A percentile compares a stretch with the other conserved stretches of the same genome.
These are phyloP conservation scores for Bathelium albidoporum DNA, from an alignment of 495 filamentous ascomycete genomes.

Conservation along the genomic window DNA sequence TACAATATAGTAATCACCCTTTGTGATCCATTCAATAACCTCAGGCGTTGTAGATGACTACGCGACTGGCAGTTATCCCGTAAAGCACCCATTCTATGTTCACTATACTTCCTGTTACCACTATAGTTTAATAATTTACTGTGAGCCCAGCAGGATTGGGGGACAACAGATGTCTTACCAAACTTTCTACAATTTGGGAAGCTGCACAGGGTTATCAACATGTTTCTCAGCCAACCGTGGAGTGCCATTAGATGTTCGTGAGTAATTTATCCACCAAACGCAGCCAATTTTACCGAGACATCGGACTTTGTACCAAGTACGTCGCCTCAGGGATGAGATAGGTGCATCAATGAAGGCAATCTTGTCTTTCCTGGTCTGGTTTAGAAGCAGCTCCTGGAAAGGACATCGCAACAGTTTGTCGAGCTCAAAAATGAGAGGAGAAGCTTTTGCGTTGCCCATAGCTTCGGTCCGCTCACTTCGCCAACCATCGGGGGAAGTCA, in stretches of 20 bases:
- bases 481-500: no score
- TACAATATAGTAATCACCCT: no score
- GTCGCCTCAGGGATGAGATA: not conserved
- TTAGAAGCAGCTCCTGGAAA: not conserved
- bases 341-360: not conserved
- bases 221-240: not conserved
- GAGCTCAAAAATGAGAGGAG: not conserved
- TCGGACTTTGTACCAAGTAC: not conserved
- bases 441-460: not conserved
- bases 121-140: no score
- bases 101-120: no score
- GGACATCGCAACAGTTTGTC: not conserved
- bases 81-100: no score
- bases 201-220: no score
- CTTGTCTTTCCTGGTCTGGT: not conserved
- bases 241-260: not conserved
- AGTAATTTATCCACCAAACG: not conserved
- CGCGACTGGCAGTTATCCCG: no score
- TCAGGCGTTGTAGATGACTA: no score
- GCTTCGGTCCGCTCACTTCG: not conserved
- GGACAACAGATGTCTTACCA: no score
- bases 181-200: no score
- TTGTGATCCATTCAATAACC: no score
- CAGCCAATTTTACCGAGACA: not conserved
- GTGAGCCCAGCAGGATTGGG: no score